Conservation (phyloP, 805 yeast genomes). For the Blastobotrys americana region DNA sequence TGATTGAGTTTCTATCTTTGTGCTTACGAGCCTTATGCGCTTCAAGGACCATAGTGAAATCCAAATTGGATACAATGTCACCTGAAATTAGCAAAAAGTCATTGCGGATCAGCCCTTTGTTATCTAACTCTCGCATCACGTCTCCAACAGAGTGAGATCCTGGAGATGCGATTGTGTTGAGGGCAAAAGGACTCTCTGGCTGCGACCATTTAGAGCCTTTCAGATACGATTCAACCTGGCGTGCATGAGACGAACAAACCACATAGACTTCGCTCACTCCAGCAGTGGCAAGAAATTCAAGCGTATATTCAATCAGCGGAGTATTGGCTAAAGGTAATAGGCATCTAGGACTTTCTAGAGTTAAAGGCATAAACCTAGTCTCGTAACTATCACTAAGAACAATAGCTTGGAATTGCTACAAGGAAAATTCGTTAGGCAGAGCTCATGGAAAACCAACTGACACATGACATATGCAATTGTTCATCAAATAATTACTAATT, state of each 20-base stretch:
- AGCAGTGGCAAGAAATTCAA: slow-evolving; percentile 87
- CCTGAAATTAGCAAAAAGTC: slow-evolving; percentile 90
- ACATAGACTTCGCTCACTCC: slow-evolving; percentile 85
- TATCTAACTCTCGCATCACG: slow-evolving; percentile 92
- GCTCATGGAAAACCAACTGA: neutral
- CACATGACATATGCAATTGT: too few species aligned
- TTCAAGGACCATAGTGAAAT: slow-evolving; percentile 62
- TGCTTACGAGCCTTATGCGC: slow-evolving; percentile 66
- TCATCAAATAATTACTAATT: too few species aligned
- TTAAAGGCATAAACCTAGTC: slow-evolving; percentile 87
- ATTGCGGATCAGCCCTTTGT: slow-evolving; percentile 79
- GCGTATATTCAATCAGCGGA: slow-evolving; percentile 89
- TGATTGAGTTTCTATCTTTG: slow-evolving; percentile 79
- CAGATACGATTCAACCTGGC: slow-evolving; percentile 75
- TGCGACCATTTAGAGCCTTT: slow-evolving; percentile 40
- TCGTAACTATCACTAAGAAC: slow-evolving; percentile 92
- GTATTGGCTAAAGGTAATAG: slow-evolving; percentile 85
- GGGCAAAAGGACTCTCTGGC: slow-evolving; percentile 66
- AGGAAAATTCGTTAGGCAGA: neutral
- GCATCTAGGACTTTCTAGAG: slow-evolving; percentile 82
- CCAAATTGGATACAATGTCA: slow-evolving; percentile 90
- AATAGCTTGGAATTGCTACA: slow-evolving; percentile 72
- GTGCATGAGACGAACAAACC: slow-evolving; percentile 87
- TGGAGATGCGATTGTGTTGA: slow-evolving; percentile 71
- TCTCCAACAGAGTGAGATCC: slow-evolving; percentile 93